Conservation (phyloP, 2,329 filamentous ascomycete species). For the Xylaria digitata region DNA sequence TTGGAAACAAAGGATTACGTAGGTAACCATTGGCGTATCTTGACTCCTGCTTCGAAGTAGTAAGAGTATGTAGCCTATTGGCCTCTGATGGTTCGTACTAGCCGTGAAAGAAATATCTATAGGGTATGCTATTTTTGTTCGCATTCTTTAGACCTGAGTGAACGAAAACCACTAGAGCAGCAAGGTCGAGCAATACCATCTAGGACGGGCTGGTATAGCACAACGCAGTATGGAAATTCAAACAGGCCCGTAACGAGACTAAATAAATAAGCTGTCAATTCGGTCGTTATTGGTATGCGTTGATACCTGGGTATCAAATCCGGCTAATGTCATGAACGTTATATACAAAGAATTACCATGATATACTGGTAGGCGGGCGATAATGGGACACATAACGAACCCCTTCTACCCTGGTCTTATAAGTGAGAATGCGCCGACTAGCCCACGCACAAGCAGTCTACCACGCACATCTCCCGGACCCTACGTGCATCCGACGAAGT, state of each 20-base stretch:
- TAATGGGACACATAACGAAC: not conserved
- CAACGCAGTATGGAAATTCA: not conserved
- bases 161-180: not conserved
- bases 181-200: too few relatives aligned
- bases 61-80: not conserved
- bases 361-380: not conserved
- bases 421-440: not conserved
- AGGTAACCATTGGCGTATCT: not conserved
- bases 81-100: not conserved
- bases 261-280: not conserved
- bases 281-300: conserved; percentile 12
- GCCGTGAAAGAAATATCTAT: not conserved
- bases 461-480: not conserved
- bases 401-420: not conserved
- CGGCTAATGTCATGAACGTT: not conserved
- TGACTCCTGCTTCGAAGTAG: too few relatives aligned
- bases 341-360: conserved; percentile 21
- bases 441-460: too few relatives aligned
- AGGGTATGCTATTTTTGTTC: not conserved
- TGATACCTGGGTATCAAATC: conserved; percentile 27
- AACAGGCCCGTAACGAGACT: not conserved
- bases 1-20: not conserved
- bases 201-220: not conserved
- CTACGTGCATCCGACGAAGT: conserved; percentile 68
- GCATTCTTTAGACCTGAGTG: not conserved